Evolutionary conservation across 2,329 filamentous ascomycete species (phyloP).

Genomic region (Didymosphaeria variabile): DNA sequence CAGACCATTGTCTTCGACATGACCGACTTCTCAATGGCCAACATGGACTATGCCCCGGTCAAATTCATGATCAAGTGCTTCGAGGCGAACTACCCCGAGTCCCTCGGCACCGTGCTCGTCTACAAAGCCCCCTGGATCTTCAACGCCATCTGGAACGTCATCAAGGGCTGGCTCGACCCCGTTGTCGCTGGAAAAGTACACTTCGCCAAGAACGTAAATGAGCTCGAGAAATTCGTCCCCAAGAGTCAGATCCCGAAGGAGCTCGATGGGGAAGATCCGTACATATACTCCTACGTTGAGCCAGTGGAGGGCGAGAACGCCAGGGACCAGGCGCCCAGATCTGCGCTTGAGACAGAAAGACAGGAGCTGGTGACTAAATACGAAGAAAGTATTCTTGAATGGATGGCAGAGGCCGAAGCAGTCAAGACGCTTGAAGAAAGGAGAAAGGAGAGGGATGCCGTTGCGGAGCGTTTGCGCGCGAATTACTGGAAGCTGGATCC

Average conservation of each 20-base stretch:
- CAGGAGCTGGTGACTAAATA: constrained; percentile 74
- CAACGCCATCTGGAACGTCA: constrained; percentile 96
- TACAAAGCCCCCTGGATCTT: constrained; percentile 98
- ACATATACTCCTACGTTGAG: constrained; percentile 83
- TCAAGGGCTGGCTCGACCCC: constrained; percentile 94
- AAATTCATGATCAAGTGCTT: constrained; percentile 99
- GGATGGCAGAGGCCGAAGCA: constrained; percentile 68
- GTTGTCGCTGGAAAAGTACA: constrained; percentile 94
- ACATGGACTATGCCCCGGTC: constrained; percentile 97
- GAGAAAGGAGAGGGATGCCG: constrained; percentile 65
- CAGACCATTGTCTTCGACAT: constrained; percentile 96
- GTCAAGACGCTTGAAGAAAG: constrained; percentile 53
- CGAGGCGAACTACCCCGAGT: constrained; percentile 97
- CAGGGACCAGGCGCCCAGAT: constrained; percentile 63
- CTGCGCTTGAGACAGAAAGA: constrained; percentile 71
- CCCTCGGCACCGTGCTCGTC: constrained; percentile 85
- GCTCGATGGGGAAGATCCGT: constrained; percentile 85
- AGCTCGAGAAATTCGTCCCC: constrained; percentile 80
- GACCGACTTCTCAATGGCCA: constrained; percentile 90
- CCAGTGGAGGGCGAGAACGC: constrained; percentile 79
- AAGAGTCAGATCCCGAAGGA: constrained; percentile 78
- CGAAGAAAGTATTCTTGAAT: constrained; percentile 77
- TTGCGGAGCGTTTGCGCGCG: constrained; percentile 71
- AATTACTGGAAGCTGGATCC: constrained; percentile 94
- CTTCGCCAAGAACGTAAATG: constrained; percentile 83